Evolutionary conservation across 768 basidiomycete species (phyloP).

Genomic region (Hemileccinum impolitum): DNA sequence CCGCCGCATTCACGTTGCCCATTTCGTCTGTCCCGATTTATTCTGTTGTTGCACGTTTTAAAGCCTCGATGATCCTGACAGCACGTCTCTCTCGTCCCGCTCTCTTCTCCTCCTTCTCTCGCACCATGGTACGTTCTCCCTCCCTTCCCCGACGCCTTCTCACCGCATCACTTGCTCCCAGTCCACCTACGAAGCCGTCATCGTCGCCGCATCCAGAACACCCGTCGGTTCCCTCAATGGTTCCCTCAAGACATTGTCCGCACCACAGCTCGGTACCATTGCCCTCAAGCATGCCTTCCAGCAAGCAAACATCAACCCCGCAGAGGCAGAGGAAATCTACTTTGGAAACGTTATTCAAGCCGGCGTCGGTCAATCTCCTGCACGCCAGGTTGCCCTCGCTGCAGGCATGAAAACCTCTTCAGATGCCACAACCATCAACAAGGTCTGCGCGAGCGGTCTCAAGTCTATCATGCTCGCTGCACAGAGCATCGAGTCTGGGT

Average conservation of each 20-base stretch:
- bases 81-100: conserved; percentile 40
- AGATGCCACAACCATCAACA: conserved; percentile 99
- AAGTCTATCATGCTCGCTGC: conserved; percentile 94
- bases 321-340: conserved; percentile 90
- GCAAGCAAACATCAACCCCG: conserved; percentile 74
- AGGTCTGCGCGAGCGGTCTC: conserved; percentile 97
- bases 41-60: conserved; percentile 13
- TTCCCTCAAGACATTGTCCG: conserved; percentile 80
- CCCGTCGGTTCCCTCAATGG: conserved; percentile 94
- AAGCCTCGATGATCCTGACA: conserved; percentile 39
- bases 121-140: conserved; percentile 45
- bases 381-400: conserved; percentile 90
- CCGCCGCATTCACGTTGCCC: too few species aligned
- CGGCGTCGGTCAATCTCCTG: conserved; percentile 96
- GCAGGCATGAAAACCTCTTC: conserved; percentile 82
- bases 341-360: conserved; percentile 98
- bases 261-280: conserved; percentile 83
- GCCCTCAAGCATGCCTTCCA: conserved; percentile 91
- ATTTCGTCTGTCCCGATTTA: conserved; percentile 8
- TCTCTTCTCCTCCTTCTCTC: conserved; percentile 33
- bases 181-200: conserved; percentile 77
- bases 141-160: conserved; percentile 8
- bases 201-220: conserved; percentile 90
- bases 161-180: conserved; percentile 7
- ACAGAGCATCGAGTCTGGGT: conserved; percentile 85